phyloP scores from a whole-genome alignment of 1,284 basidiomycete genomes.

The Uromyces viciae-fabae region DNA sequence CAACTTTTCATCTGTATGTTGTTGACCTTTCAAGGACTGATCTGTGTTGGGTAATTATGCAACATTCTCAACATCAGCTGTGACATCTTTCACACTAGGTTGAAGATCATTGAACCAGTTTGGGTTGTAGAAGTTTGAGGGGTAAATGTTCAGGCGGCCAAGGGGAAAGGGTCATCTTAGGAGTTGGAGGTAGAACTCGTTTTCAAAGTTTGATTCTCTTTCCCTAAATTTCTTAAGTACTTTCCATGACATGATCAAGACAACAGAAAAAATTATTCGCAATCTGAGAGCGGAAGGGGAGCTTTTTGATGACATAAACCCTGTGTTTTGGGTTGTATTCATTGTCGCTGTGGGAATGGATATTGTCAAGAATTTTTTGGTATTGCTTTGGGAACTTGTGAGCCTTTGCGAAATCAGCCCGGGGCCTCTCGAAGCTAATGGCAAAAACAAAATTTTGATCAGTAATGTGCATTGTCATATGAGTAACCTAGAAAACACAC shows the following conservation, averaged over 20 bases:
- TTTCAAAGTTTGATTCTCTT: too few relatives aligned
- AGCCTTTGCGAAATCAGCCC: background rate
- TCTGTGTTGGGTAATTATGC: background rate
- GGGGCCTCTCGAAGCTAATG: too few relatives aligned
- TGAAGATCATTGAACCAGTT: conserved; percentile 18
- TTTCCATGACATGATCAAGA: background rate
- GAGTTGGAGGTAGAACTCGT: too few relatives aligned
- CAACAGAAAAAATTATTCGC: background rate
- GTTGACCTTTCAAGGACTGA: background rate
- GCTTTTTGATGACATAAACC: background rate
- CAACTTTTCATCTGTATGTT: background rate
- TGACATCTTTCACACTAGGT: background rate
- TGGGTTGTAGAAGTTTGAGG: too few relatives aligned
- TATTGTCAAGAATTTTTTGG: background rate
- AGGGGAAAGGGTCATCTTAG: too few relatives aligned
- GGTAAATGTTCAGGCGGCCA: too few relatives aligned
- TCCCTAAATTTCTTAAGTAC: background rate
- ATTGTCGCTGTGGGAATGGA: background rate
- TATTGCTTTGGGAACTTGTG: background rate
- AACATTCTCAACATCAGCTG: background rate
- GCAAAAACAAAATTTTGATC: too few relatives aligned
- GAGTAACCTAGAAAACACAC: too few relatives aligned
- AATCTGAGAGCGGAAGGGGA: background rate
- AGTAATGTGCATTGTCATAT: too few relatives aligned
- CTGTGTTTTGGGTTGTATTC: background rate